Evolutionary conservation across 2,329 filamentous ascomycete species (phyloP).

Genomic region (Diplodia scrobiculata): DNA sequence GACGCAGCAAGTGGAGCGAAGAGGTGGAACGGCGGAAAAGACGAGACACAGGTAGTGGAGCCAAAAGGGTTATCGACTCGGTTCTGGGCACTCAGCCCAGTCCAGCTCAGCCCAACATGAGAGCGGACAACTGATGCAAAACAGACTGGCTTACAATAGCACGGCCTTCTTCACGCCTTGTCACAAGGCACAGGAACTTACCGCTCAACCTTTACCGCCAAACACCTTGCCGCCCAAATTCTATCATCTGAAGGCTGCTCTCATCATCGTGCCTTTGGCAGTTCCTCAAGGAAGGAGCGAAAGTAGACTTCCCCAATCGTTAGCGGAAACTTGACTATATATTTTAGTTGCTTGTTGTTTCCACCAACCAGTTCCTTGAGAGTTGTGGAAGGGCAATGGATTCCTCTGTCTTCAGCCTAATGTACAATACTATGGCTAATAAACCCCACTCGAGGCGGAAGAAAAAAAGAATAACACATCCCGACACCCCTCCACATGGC

Average conservation of each 20-base stretch:
- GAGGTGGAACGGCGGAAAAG: neutral
- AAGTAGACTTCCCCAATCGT: neutral
- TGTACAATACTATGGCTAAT: neutral
- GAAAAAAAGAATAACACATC: neutral
- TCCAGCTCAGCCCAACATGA: neutral
- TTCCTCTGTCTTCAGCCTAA: neutral
- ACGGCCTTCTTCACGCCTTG: neutral
- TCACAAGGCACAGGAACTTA: neutral
- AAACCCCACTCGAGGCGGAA: neutral
- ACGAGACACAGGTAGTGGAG: conserved; percentile 5
- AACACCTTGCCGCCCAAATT: conserved; percentile 9
- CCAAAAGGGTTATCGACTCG: neutral
- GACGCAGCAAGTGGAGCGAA: neutral
- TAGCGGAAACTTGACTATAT: neutral
- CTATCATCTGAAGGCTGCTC: neutral
- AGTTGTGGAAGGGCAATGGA: neutral
- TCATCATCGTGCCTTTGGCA: neutral
- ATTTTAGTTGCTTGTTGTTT: neutral
- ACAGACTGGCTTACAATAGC: neutral
- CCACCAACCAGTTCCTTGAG: neutral
- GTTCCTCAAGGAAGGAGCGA: neutral
- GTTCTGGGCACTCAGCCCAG: conserved; percentile 10
- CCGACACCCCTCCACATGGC: neutral
- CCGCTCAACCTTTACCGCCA: neutral
- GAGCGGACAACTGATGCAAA: neutral